Conservation (phyloP, 305 asterid genomes). For the Solanum hybrid region DNA sequence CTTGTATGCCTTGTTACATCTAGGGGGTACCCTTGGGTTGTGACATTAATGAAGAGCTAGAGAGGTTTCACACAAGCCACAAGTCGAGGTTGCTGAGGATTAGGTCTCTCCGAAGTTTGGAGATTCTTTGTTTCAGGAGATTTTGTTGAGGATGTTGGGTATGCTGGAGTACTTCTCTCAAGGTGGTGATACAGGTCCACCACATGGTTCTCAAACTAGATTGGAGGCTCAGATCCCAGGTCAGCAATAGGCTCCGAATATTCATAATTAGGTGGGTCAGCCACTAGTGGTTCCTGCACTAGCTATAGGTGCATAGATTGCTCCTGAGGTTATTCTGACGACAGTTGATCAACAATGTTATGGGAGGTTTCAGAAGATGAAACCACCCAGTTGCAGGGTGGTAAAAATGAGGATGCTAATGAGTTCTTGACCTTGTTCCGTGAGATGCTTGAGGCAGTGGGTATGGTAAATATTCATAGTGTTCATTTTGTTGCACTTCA, state of each 20-base stretch:
- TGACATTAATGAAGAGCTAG: background rate
- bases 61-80: background rate
- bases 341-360: background rate
- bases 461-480: background rate
- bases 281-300: background rate
- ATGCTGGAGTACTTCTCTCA: background rate
- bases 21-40: background rate
- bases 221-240: background rate
- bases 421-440: background rate
- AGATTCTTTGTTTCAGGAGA: too few species aligned
- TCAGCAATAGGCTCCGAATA: background rate
- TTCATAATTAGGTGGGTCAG: background rate
- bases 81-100: background rate
- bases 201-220: background rate
- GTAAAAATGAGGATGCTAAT: background rate
- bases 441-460: background rate
- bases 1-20: background rate
- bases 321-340: background rate
- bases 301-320: background rate
- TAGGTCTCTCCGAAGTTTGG: background rate
- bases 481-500: background rate
- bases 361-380: background rate
- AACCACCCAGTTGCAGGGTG: background rate
- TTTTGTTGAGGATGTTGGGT: background rate
- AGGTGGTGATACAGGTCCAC: background rate